Base-by-base conservation (phyloP, 2,329 filamentous ascomycete species). In the Colletotrichum sp. region DNA sequence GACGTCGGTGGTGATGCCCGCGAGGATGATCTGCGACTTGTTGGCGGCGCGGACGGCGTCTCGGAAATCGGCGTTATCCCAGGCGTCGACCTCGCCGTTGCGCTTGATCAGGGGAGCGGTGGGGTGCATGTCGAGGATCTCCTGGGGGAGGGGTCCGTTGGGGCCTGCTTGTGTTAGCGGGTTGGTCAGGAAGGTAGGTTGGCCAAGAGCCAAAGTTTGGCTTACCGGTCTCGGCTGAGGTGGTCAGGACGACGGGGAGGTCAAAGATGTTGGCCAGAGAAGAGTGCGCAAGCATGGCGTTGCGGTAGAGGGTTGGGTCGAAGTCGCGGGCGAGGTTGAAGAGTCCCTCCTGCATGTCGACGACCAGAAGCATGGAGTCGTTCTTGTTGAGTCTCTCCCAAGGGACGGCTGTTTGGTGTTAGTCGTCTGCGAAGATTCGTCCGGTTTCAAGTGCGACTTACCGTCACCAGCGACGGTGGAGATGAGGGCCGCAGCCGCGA, bases 11-110 rank as follows among this genome's bases (percentile, higher is more conserved):
- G 91, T 89, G 80, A 95, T 95, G 9, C 94, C 94, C 4, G 88
- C 93, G 18, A 96, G 83, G 80, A 96, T 94, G 79, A 96, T 86
- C 82, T 96, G 94, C 34, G 88, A 92, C 82, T 92, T 92, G 74
- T 90, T 90, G 6, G 93, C 90, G 3, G 92, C 93, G 78, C 88
- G 85, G 77, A 96, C 88, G 3, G 94, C 94, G 3, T 87, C 87
- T 44, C 89, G 89, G 86, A 96, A 95, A 0, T 94, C 90, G 4
- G 88, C 79, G 79, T 95, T 95, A 81, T 96, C 94, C 94, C 93
- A 95, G 4, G 94, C 94, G 81, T 95, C 90, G 80, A 96, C 93
- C 81, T 96, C 92, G 52, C 94, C 94, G 77, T 93, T 89, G 44
- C 94, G 91, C 79, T 89, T 87, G 81, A 96, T 90, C 13, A 95